Evolutionary conservation across 257 asterid species (phyloP), one percentile per base, ranked within the genome.

Genomic region (Thymus quinquecostatus): DNA sequence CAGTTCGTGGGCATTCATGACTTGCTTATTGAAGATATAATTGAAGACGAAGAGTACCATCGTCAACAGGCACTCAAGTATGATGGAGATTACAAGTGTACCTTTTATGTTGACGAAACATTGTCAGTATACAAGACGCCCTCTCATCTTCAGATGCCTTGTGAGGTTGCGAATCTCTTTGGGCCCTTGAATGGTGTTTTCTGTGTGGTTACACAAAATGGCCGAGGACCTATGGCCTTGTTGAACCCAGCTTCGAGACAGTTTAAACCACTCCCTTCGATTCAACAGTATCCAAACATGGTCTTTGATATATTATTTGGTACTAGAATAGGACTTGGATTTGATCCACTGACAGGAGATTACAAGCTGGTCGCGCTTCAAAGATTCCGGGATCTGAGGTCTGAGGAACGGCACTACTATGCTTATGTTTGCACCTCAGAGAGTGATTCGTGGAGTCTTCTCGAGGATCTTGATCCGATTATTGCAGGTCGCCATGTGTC

Each of bases 141-240:
- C 59, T 7, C 8, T 54, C 34, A 54, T 54, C 59, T 21, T 7
- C 34, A 54, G 34, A 27, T 79, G 47, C 82, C 82, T 7, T 41
- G 64, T 8, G 28, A 61, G 6, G 65, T 64, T 54, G 64, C 70
- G 65, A 66, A 40, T 70, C 58, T 83, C 47, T 62, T 82, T 71
- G 87, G 88, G 10, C 86, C 91, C 2, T 32, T 86, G 68, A 72
- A 86, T 69, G 88, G 87, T 10, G 29, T 84, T 14, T 75, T 86
- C 53, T 74, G 82, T 21, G 64, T 74, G 28, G 77, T 71, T 10
- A 66, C 59, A 21, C 13, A 60, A 47, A 41, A 58, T 60, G 27
- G 28, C n/a, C 51, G 60, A 2, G 75, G 73, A 7, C 53, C 47
- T 5, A 64, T 80, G 75, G 80, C 79, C 28, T 68, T 84, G 45